Base-by-base conservation (phyloP, 495 filamentous ascomycete genomes). In the Aspergillus sparsus region DNA sequence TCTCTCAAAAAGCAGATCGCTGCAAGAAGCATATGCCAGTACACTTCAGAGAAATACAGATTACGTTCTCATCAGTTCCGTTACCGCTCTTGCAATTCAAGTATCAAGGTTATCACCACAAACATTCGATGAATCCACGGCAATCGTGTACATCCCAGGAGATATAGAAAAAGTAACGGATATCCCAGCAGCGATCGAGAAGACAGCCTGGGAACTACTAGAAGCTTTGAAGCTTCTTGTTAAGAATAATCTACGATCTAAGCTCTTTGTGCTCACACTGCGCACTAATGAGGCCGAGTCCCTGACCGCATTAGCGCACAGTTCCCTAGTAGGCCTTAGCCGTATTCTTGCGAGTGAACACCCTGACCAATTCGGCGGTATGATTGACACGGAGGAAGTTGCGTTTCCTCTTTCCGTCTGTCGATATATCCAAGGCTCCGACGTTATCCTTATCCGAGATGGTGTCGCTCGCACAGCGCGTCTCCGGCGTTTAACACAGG, bases 361-460 rank as follows among this genome's bases (percentile, higher is more conserved):
- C 34, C 56, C 70, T 0, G 73, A 78, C 34, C 15, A 63, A 8
- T 79, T 67, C 59, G 76, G 75, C 32, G 74, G 58, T 3, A 53
- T 78, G 31, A 72, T 79, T 50, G 77, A 76, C 27, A 57, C 53
- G 8, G 70, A 73, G 33, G 36, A 15, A 4, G 9, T 39, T 6
- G 7, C 27, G 0, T 70, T 78, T 45, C 72, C 72, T 2, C 53
- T 74, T 2, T 52, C 65, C 11, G 62, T 68, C 7, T 60, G 78
- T 15, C 66, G 70, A 45, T 76, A 79, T 54, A 66, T 77, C 34
- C 65, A 62, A 11, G 69, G 64, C 1, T 60, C 61, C n/a, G 80
- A 81, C 55, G 66, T 77, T 45, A 71, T 83, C 57, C 68, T 72
- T 13, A 76, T 81, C 35, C 62, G 65, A n/a, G 80, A 82, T 49